Evolutionary conservation across 176 grass and related monocot species (phyloP).

Genomic region (Canna indica): DNA sequence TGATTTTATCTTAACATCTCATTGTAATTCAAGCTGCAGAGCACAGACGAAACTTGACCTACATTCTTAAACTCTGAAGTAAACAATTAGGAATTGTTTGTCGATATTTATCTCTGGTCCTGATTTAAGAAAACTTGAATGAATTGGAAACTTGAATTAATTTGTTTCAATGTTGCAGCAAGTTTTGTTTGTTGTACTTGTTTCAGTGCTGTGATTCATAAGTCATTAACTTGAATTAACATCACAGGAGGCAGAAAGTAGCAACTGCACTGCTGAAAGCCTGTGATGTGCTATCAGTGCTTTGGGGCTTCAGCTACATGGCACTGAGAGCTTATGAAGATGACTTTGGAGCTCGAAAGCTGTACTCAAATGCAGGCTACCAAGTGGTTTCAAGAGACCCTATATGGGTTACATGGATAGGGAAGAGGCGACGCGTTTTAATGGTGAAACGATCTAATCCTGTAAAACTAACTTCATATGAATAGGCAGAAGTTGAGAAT

Average conservation of each 20-base stretch:
- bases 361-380: conserved; percentile 72
- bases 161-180: background rate
- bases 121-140: background rate
- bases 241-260: conserved; percentile 56
- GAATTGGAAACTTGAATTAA: background rate
- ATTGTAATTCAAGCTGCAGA: too few relatives aligned
- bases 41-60: too few relatives aligned
- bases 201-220: background rate
- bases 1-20: too few relatives aligned
- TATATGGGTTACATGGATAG: conserved; percentile 53
- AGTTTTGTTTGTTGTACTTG: background rate
- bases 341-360: conserved; percentile 36
- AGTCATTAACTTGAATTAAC: background rate
- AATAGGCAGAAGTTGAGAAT: too few relatives aligned
- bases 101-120: background rate
- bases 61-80: too few relatives aligned
- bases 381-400: conserved; percentile 51
- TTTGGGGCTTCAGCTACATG: conserved; percentile 56
- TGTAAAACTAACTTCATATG: conserved; percentile 1
- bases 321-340: conserved; percentile 72
- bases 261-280: conserved; percentile 71
- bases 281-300: conserved; percentile 41
- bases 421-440: conserved; percentile 54
- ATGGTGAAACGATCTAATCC: conserved; percentile 55
- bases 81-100: too few relatives aligned